phyloP scores from a whole-genome alignment of 352 stramenopile species.

The Pythium guiyangense region DNA sequence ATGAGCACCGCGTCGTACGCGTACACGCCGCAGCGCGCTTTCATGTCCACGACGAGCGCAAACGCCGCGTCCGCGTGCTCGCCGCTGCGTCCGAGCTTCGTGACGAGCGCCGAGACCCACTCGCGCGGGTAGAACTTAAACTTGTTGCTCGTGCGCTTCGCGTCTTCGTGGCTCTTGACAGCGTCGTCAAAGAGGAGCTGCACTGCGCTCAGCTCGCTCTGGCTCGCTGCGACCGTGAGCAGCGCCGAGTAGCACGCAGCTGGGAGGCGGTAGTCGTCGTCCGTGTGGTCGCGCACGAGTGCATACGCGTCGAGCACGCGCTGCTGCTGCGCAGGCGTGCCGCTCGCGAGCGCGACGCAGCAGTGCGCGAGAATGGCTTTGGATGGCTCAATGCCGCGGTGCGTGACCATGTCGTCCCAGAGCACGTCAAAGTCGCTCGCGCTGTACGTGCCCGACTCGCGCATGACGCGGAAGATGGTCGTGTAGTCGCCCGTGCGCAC shows the following conservation, averaged over 20 bases:
- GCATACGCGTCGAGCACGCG: conserved; percentile 24
- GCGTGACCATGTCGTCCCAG: conserved; percentile 32
- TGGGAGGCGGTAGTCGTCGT: conserved; percentile 19
- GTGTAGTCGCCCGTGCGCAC: conserved; percentile 33
- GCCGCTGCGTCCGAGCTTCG: conserved; percentile 13
- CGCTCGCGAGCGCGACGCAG: conserved; percentile 20
- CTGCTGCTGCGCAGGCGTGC: conserved; percentile 12
- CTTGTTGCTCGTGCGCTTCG: conserved; percentile 2
- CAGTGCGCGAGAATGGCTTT: conserved; percentile 28
- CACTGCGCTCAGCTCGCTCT: too few species aligned
- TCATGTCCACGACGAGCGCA: conserved; percentile 18
- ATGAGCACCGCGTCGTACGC: conserved; percentile 24
- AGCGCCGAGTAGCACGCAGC: conserved; percentile 19
- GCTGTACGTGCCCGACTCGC: conserved; percentile 21
- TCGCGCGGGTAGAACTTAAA: conserved; percentile 18
- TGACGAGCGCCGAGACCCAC: conserved; percentile 22
- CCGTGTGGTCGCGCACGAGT: background rate
- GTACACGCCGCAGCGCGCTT: conserved; percentile 13
- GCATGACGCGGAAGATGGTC: conserved; percentile 37
- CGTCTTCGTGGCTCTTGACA: conserved; percentile 5
- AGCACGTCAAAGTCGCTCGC: conserved; percentile 32
- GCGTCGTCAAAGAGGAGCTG: too few species aligned
- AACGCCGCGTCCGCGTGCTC: conserved; percentile 10
- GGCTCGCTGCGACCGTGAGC: conserved; percentile 9
- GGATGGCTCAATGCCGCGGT: conserved; percentile 27